Percentiles rank a stretch among this genome's conserved stretches.
Conservation (phyloP, 2,329 filamentous ascomycete species). For the Esteya vermicola region DNA sequence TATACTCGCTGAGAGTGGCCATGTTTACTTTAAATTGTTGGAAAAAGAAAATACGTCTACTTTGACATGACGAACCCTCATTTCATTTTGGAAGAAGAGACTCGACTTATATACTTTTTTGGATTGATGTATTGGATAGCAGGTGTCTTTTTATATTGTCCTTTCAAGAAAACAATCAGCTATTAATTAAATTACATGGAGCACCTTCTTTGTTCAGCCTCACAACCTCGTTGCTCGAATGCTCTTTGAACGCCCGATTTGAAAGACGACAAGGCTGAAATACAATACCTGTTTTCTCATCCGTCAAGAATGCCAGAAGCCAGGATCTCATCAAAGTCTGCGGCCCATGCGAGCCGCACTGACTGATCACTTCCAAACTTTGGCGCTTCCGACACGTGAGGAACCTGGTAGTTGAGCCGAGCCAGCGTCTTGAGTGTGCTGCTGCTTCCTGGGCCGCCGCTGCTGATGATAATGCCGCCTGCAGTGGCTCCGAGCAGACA, state of each 20-base stretch:
- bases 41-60: too few relatives aligned
- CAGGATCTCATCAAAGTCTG: conserved; percentile 27
- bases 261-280: too few relatives aligned
- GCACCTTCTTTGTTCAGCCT: background rate
- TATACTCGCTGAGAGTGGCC: too few relatives aligned
- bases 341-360: conserved; percentile 24
- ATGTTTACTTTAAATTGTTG: too few relatives aligned
- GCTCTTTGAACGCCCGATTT: too few relatives aligned
- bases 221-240: too few relatives aligned
- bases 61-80: too few relatives aligned
- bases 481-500: conserved; percentile 26
- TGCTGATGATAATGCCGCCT: conserved; percentile 31
- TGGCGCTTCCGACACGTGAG: conserved; percentile 18
- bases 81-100: too few relatives aligned
- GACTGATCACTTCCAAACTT: background rate
- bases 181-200: background rate
- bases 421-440: conserved; percentile 21
- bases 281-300: background rate
- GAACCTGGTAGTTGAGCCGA: conserved; percentile 23
- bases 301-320: conserved; percentile 7
- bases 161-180: too few relatives aligned
- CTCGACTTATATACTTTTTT: too few relatives aligned
- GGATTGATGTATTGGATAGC: too few relatives aligned
- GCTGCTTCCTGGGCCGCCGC: conserved; percentile 10
- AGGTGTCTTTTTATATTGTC: too few relatives aligned